A percentile compares a stretch with the other conserved stretches of the same genome.
Evolutionary conservation across 202 grass and related monocot genomes (phyloP).

Genomic region (Digitaria exilis): DNA sequence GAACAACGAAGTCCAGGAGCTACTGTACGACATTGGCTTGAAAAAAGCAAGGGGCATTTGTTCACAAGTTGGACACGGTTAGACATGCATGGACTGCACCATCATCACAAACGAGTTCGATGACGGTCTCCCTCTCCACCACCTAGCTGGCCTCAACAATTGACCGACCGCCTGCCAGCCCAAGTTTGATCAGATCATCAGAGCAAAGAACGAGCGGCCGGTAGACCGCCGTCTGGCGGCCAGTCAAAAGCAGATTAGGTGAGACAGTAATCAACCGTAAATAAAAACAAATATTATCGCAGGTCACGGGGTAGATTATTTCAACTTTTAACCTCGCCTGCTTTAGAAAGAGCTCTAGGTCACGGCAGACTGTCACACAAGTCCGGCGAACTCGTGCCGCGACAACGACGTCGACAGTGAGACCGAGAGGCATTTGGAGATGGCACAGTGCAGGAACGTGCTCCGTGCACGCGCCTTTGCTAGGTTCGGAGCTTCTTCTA

Average conservation of each 20-base stretch:
- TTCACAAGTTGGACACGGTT: background rate
- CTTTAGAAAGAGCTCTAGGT: background rate
- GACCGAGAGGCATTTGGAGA: background rate
- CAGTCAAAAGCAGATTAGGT: conserved; percentile 28
- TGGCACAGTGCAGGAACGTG: background rate
- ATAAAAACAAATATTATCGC: too few relatives aligned
- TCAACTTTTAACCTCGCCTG: background rate
- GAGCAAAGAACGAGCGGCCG: background rate
- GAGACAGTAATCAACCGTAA: conserved; percentile 1
- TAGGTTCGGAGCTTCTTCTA: too few relatives aligned
- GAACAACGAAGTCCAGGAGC: background rate
- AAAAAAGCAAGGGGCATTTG: background rate
- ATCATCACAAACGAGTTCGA: background rate
- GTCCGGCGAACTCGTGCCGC: background rate
- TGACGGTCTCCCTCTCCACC: background rate
- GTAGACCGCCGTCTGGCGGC: background rate
- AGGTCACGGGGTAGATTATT: conserved; percentile 11
- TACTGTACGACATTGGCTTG: background rate
- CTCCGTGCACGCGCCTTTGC: background rate
- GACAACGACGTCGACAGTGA: background rate
- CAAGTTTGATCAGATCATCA: background rate
- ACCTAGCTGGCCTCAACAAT: background rate
- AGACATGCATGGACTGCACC: background rate
- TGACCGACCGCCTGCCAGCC: background rate
- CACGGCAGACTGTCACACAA: too few relatives aligned